Percentiles rank a stretch among this genome's conserved stretches.
These are phyloP conservation scores for Raphidocelis subcapitata DNA, from an alignment of 139 green algal genomes.

Conservation along the genomic window DNA sequence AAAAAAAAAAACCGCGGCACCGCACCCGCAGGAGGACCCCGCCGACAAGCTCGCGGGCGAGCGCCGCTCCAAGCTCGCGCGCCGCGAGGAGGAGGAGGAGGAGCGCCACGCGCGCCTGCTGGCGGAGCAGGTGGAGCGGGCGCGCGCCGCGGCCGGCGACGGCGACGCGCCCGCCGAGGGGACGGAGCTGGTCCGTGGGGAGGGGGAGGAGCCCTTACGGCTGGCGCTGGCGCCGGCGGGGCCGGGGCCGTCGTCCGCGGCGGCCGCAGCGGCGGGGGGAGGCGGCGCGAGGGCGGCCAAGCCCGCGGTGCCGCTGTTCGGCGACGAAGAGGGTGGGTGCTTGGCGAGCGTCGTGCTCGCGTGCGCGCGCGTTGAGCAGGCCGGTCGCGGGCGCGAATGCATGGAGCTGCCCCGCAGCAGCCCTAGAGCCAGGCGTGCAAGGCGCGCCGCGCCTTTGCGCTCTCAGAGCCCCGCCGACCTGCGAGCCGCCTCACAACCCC, in stretches of 20 bases:
- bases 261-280: neutral
- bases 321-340: neutral
- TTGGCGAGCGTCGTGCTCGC: neutral
- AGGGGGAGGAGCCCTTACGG: neutral
- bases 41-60: conserved; percentile 46
- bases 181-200: neutral
- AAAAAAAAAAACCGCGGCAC: too few relatives aligned
- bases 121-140: conserved; percentile 21
- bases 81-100: conserved; percentile 36
- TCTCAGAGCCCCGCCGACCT: too few relatives aligned
- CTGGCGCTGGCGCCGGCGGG: neutral
- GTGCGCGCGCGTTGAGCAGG: neutral
- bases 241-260: neutral
- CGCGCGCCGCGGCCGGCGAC: neutral
- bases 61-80: conserved; percentile 51
- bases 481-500: too few relatives aligned
- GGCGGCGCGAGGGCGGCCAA: neutral
- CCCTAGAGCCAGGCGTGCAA: too few relatives aligned
- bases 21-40: conserved; percentile 47
- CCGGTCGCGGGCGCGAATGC: neutral
- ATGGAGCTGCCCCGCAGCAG: too few relatives aligned
- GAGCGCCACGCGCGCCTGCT: conserved; percentile 34
- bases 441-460: too few relatives aligned
- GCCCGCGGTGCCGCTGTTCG: conserved; percentile 28
- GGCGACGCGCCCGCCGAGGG: neutral